phyloP scores from a whole-genome alignment of 2,329 filamentous ascomycete species.

The Arthrobotrys iridis region DNA sequence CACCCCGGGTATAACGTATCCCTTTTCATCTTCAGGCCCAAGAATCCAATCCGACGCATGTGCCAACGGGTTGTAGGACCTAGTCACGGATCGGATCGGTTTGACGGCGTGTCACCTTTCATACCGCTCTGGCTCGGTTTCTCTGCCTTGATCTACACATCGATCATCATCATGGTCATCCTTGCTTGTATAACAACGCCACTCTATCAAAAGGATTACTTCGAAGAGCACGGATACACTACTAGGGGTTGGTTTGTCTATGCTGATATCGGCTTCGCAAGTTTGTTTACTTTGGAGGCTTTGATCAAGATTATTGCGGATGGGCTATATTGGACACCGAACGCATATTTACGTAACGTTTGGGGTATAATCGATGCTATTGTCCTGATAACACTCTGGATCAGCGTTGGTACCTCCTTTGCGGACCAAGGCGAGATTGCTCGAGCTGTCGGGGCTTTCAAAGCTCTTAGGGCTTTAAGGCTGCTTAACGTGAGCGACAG shows the following conservation, averaged over 20 bases:
- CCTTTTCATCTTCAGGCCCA: constrained; percentile 83
- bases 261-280: constrained; percentile 88
- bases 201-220: constrained; percentile 90
- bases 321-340: constrained; percentile 94
- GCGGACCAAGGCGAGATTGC: constrained; percentile 84
- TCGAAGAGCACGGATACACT: constrained; percentile 69
- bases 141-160: constrained; percentile 90
- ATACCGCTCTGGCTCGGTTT: constrained; percentile 91
- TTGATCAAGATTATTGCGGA: constrained; percentile 93
- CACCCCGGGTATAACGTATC: constrained; percentile 94
- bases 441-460: constrained; percentile 93
- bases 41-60: constrained; percentile 78
- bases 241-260: constrained; percentile 92
- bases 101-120: constrained; percentile 89
- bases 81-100: constrained; percentile 83
- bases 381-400: constrained; percentile 92
- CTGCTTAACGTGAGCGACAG: constrained; percentile 96
- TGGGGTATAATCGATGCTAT: constrained; percentile 97
- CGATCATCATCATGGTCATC: constrained; percentile 97
- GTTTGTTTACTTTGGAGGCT: constrained; percentile 86
- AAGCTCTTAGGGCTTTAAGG: constrained; percentile 88
- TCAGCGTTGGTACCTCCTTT: constrained; percentile 87
- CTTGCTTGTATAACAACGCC: constrained; percentile 94
- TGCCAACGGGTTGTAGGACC: constrained; percentile 93
- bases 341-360: constrained; percentile 93